Base-by-base conservation (phyloP, 148 eudicot genomes). In the Polygonum maritimum region DNA sequence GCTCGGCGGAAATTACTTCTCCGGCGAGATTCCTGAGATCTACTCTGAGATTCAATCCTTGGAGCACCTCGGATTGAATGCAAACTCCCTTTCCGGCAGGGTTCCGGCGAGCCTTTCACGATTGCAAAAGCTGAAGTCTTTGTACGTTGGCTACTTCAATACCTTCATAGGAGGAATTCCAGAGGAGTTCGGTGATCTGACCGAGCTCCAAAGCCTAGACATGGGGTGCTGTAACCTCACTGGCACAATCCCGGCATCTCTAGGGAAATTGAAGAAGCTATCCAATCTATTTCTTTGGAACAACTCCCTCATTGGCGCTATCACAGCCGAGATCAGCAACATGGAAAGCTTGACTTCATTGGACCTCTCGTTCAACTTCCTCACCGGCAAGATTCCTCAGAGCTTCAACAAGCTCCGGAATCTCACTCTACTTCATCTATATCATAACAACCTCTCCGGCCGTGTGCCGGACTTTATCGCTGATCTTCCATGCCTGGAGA, bases 1-100 rank as follows among this genome's bases (percentile, higher is more conserved):
- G 0, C 85, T 94, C 0, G 94, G 86, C 0, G 98, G 98, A 0
- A 94, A 94, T 49, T 94, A 55, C 67, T 94, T 94, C 22, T 55
- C 79, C 71, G 98, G 98, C 10, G 77, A 73, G 44, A 94, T 94
- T 71, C 98, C 96, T 38, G 86, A 55, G 69, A 72, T 26, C 0
- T 94, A 81, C 65, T 80, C 89, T 0, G 79, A 81, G 26, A 54
- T 94, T 6, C 39, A 60, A n/a, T 71, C 73, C 41, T 41, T 82
- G 80, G 48, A 69, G 69, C 51, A 26, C 71, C 75, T 82, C 12
- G 76, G 69, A 21, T 18, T 82, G 39, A 5, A 69, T 35, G 81
- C 69, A 13, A 80, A 85, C 57, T 26, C 71, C 4, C 78, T 85
- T 0, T 58, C 76, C 55, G 87, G 87, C 12, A 80, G 39, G 67